Base-by-base conservation (phyloP, 495 filamentous ascomycete species). In the Thozetella sp. region DNA sequence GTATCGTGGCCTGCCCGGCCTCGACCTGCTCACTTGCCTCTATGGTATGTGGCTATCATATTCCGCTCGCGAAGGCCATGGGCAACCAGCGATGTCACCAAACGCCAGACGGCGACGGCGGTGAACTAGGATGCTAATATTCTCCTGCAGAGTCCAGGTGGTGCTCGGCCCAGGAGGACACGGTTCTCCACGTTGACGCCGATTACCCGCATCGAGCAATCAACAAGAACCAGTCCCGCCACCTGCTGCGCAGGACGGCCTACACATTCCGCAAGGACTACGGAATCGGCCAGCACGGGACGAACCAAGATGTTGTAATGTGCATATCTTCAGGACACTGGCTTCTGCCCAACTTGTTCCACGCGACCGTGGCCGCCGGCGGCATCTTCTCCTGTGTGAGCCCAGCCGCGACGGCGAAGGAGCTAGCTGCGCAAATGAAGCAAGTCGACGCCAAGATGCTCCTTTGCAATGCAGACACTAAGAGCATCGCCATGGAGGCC, bases 401-500 rank as follows among this genome's bases (percentile, higher is more conserved):
- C 51, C 68, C 78, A 0, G 66, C 70, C 2, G 75, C 72, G 25
- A 83, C 77, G 1, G 58, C 74, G 3, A 61, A 67, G 17, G 80
- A 83, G 60, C 61, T 81, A n/a, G 67, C 70, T 6, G 62, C 66
- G 46, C 79, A 83, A 64, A 55, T 80, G 22, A 63, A 55, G 24
- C 73, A 78, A 27, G 74, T 65, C 12, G 80, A 76, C 0, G 82
- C 86, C 1, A 81, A 64, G 13, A 80, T 87, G 56, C 71, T 91
- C 13, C 48, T 88, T 56, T 81, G 82, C 55, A 83, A 75, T 2
- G 63, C 62, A 4, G 68, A 66, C 6, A 77, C 82, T 22, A 75
- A 90, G 12, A 58, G 80, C 3, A 77, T 79, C 20, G 91, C 86
- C 22, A 69, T 68, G 22, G 79, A 84, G 20, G 92, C 90, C 1